Percentiles rank a stretch among this genome's conserved stretches.
Conservation (phyloP, 2,329 filamentous ascomycete genomes). For the Fusarium subglutinans region DNA sequence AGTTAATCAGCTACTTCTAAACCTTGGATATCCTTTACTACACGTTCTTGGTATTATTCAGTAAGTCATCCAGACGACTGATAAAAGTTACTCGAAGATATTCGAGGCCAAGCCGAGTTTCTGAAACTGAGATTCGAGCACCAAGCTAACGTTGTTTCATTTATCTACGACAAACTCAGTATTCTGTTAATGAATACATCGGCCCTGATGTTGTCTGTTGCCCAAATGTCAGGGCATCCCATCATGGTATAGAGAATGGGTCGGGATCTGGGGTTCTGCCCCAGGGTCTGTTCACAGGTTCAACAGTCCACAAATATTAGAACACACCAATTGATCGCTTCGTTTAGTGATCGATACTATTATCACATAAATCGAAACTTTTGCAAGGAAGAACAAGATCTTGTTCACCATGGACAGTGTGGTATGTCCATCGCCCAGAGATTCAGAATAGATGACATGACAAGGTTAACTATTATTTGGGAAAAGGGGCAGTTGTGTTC, state of each 20-base stretch:
- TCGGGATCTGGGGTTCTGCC: accelerated
- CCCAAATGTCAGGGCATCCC: accelerated
- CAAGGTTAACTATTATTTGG: accelerated
- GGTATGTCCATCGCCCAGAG: too few species aligned
- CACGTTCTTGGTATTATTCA: background rate
- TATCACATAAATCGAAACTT: too few species aligned
- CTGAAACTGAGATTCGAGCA: background rate
- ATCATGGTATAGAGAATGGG: background rate
- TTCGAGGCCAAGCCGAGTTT: background rate
- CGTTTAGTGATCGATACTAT: accelerated
- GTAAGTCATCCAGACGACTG: accelerated
- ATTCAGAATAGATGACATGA: too few species aligned
- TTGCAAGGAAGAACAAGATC: accelerated
- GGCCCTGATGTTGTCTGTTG: accelerated
- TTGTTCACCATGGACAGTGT: background rate
- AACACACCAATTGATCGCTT: accelerated
- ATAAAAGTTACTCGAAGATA: background rate
- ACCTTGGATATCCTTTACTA: background rate
- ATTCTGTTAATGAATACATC: background rate
- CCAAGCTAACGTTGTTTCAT: background rate
- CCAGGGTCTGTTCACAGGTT: background rate
- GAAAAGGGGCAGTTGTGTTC: background rate
- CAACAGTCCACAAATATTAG: background rate
- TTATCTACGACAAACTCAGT: background rate
- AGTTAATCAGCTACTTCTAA: accelerated